Conservation (phyloP, 2,329 filamentous ascomycete genomes). For the Ambrosiella beaveri region DNA sequence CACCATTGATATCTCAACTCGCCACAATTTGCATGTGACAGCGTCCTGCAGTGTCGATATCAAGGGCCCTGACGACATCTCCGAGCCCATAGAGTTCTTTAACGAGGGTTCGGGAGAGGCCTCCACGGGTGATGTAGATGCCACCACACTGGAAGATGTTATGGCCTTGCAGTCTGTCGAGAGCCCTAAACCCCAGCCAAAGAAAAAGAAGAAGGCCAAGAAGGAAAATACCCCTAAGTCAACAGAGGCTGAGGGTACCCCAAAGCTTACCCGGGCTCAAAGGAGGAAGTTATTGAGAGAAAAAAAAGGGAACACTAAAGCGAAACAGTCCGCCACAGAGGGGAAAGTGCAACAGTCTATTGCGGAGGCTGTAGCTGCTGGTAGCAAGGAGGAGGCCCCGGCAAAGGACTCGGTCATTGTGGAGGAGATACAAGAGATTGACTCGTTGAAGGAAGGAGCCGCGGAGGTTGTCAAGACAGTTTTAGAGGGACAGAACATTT, state of each 20-base stretch:
- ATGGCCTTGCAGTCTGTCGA: not conserved
- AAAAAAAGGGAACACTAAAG: too few species aligned
- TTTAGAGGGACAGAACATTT: constrained; percentile 10
- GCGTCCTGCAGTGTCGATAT: not conserved
- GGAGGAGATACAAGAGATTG: not conserved
- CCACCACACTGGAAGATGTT: too few species aligned
- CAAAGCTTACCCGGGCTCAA: too few species aligned
- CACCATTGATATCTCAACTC: not conserved
- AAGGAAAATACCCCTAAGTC: too few species aligned
- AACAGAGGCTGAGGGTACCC: too few species aligned
- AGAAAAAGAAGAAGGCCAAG: not conserved
- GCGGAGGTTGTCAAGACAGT: constrained; percentile 11
- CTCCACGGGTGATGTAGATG: too few species aligned
- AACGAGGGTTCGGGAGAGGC: too few species aligned
- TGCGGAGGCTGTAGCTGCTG: not conserved
- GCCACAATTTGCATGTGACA: not conserved
- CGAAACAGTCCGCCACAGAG: not conserved
- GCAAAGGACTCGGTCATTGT: not conserved
- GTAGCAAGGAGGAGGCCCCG: not conserved
- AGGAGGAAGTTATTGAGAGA: too few species aligned
- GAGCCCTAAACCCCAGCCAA: not conserved
- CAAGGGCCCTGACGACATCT: constrained; percentile 10
- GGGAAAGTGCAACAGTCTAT: not conserved
- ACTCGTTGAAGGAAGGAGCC: constrained; percentile 11
- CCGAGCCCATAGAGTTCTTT: not conserved